Evolutionary conservation across 164 flowering plant genomes (phyloP).

Genomic region (Vitis rupestris): DNA sequence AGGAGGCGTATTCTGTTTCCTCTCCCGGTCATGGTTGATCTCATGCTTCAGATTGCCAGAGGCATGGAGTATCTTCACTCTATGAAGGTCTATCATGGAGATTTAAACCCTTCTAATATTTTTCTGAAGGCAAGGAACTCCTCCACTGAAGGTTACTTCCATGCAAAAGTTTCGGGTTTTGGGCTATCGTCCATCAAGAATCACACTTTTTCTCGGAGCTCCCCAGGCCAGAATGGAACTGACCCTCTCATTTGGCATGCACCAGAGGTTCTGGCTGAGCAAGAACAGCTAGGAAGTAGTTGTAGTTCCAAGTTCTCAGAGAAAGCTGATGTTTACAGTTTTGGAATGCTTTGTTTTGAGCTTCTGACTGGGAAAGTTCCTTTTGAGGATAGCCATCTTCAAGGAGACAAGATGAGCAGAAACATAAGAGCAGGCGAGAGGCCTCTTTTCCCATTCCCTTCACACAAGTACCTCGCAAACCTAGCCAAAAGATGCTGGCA

Average conservation of each 20-base stretch:
- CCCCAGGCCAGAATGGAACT: conserved; percentile 24
- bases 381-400: conserved; percentile 82
- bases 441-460: conserved; percentile 73
- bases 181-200: conserved; percentile 45
- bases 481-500: conserved; percentile 88
- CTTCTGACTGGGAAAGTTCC: conserved; percentile 87
- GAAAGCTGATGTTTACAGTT: conserved; percentile 92
- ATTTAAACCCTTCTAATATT: conserved; percentile 66
- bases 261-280: conserved; percentile 79
- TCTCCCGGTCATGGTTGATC: conserved; percentile 65
- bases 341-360: conserved; percentile 87
- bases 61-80: conserved; percentile 95
- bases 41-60: conserved; percentile 90
- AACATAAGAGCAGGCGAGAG: conserved; percentile 87
- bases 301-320: conserved; percentile 42
- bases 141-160: conserved; percentile 52
- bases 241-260: conserved; percentile 71
- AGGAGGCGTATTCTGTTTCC: conserved; percentile 57
- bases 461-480: conserved; percentile 68
- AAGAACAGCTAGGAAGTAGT: conserved; percentile 37
- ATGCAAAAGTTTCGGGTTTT: conserved; percentile 66
- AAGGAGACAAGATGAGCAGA: conserved; percentile 81
- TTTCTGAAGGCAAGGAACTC: conserved; percentile 49
- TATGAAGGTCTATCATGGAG: conserved; percentile 61
- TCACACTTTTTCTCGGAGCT: conserved; percentile 10